Evolutionary conservation across 192 early-diverging fungal species (phyloP).

Genomic region (Rhizophagus prolifer): DNA sequence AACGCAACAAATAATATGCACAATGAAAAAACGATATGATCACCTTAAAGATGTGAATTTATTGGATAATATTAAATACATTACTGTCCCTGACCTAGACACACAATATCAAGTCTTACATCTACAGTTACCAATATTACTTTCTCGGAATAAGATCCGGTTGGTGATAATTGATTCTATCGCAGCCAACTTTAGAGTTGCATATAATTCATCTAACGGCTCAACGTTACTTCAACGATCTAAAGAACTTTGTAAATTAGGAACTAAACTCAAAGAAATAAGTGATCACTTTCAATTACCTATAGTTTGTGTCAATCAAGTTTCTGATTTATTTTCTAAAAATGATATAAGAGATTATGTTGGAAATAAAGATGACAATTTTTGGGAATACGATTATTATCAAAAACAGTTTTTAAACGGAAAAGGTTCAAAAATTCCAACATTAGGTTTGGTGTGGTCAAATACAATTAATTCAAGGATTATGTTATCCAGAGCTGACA

Average conservation of each 20-base stretch:
- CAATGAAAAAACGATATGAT: slow-evolving; percentile 32
- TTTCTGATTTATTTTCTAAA: slow-evolving; percentile 50
- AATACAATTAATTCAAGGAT: slow-evolving; percentile 71
- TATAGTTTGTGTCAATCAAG: slow-evolving; percentile 84
- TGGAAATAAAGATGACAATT: slow-evolving; percentile 8
- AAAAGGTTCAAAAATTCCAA: slow-evolving; percentile 56
- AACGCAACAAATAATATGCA: slow-evolving; percentile 48
- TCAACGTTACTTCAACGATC: slow-evolving; percentile 42
- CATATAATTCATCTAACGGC: slow-evolving; percentile 10
- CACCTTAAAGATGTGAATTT: slow-evolving; percentile 31
- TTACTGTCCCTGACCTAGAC: slow-evolving; percentile 67
- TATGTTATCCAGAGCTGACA: slow-evolving; percentile 35
- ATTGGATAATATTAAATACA: slow-evolving; percentile 58
- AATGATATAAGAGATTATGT: not conserved
- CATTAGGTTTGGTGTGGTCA: slow-evolving; percentile 72
- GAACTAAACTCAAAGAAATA: slow-evolving; percentile 58
- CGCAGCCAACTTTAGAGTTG: slow-evolving; percentile 69
- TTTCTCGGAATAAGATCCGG: slow-evolving; percentile 53
- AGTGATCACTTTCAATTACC: slow-evolving; percentile 62
- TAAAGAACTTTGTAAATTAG: slow-evolving; percentile 58
- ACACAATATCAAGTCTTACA: slow-evolving; percentile 70
- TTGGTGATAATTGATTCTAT: slow-evolving; percentile 88
- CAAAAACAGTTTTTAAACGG: slow-evolving; percentile 28
- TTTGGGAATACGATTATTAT: slow-evolving; percentile 23
- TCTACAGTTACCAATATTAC: slow-evolving; percentile 70